A percentile compares a stretch with the other conserved stretches of the same genome.
Conservation (phyloP, 2,329 filamentous ascomycete species). For the Ascomycota sp. region DNA sequence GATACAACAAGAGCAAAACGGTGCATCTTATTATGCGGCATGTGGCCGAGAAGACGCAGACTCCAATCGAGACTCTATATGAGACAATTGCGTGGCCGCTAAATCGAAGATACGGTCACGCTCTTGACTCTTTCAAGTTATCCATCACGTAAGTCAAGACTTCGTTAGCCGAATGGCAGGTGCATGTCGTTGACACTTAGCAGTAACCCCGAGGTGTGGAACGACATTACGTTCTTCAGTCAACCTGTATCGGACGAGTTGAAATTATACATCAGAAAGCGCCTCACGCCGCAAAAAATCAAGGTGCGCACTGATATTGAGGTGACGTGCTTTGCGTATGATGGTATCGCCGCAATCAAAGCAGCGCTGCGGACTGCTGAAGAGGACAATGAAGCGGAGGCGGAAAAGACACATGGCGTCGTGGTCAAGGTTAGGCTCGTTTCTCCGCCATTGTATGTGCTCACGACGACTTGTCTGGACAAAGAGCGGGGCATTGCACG, state of each 20-base stretch:
- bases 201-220: constrained; percentile 90
- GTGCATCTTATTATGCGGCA: constrained; percentile 98
- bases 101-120: constrained; percentile 92
- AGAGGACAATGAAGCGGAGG: constrained; percentile 60
- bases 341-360: constrained; percentile 97
- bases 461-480: constrained; percentile 89
- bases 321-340: constrained; percentile 86
- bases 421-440: constrained; percentile 98
- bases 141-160: constrained; percentile 89
- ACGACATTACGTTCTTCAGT: constrained; percentile 74
- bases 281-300: constrained; percentile 91
- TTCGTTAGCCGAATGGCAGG: no score
- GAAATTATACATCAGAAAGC: constrained; percentile 89
- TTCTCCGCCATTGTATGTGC: constrained; percentile 89
- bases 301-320: constrained; percentile 97
- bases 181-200: constrained; percentile 5
- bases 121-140: constrained; percentile 95
- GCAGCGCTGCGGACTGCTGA: constrained; percentile 77
- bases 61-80: constrained; percentile 87
- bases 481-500: constrained; percentile 70
- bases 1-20: constrained; percentile 99
- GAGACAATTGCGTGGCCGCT: constrained; percentile 90
- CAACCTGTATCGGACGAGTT: constrained; percentile 74
- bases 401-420: constrained; percentile 32
- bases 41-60: constrained; percentile 89